Evolutionary conservation across 768 basidiomycete species (phyloP).

Genomic region (Russula sp.): DNA sequence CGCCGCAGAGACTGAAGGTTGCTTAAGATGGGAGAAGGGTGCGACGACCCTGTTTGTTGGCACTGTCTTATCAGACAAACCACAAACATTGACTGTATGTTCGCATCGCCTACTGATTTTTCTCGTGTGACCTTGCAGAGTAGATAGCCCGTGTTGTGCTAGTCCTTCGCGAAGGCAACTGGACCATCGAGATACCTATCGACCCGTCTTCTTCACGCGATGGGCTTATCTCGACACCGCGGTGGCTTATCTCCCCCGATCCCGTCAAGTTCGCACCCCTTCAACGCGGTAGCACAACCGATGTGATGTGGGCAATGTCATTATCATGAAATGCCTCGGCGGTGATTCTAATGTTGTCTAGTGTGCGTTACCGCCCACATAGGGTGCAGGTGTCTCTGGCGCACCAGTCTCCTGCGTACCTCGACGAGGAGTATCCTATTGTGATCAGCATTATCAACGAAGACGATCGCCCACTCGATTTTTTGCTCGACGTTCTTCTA

Average conservation of each 20-base stretch:
- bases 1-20: conserved; percentile 29
- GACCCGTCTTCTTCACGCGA: conserved; percentile 35
- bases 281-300: conserved; percentile 38
- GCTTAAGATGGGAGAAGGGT: conserved; percentile 54
- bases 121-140: conserved; percentile 1
- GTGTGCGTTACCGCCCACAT: conserved; percentile 59
- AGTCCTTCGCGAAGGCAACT: conserved; percentile 50
- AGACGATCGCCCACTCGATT: conserved; percentile 62
- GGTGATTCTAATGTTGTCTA: conserved; percentile 25
- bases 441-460: conserved; percentile 58
- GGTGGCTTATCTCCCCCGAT: conserved; percentile 53
- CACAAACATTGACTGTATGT: conserved; percentile 49
- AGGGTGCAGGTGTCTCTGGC: conserved; percentile 45
- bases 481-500: conserved; percentile 66
- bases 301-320: conserved; percentile 38
- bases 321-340: neutral
- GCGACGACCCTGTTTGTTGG: conserved; percentile 54
- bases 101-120: neutral
- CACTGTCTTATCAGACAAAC: conserved; percentile 42
- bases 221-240: conserved; percentile 26
- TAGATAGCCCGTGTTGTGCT: conserved; percentile 41
- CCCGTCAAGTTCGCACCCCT: conserved; percentile 50
- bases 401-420: conserved; percentile 62
- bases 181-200: conserved; percentile 61
- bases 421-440: conserved; percentile 79